These are phyloP conservation scores for Cryphonectria parasitica DNA, from an alignment of 2,329 filamentous ascomycete genomes.

Conservation along the genomic window DNA sequence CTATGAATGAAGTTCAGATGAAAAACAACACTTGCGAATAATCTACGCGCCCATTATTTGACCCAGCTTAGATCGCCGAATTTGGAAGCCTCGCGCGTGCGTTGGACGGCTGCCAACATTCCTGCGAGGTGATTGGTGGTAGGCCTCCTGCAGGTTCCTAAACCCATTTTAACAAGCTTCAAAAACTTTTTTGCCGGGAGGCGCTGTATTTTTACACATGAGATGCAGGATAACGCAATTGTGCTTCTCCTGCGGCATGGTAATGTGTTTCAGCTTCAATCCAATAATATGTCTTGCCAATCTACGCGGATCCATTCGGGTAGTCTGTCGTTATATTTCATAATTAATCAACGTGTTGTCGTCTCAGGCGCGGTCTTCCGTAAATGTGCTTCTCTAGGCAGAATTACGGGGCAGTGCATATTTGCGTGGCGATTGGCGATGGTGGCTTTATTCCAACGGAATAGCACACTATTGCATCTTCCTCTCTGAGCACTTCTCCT, in stretches of 20 bases:
- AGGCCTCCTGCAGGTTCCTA: constrained; percentile 1
- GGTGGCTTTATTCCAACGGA: too few species aligned
- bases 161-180: background rate
- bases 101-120: background rate
- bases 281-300: background rate
- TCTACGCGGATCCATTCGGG: background rate
- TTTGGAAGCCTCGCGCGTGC: background rate
- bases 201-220: background rate
- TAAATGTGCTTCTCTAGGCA: background rate
- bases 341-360: too few species aligned
- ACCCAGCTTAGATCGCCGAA: background rate
- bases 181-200: background rate
- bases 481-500: too few species aligned
- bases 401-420: background rate
- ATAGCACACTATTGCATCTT: too few species aligned
- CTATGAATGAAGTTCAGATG: background rate
- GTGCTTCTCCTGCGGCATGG: background rate
- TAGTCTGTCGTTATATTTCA: background rate
- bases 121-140: background rate
- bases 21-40: background rate
- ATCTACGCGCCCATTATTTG: background rate
- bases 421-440: background rate
- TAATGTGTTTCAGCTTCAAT: background rate
- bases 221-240: background rate
- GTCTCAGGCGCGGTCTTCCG: background rate